Conservation (phyloP, 1,284 basidiomycete species). For the Termitomyces sp. region DNA sequence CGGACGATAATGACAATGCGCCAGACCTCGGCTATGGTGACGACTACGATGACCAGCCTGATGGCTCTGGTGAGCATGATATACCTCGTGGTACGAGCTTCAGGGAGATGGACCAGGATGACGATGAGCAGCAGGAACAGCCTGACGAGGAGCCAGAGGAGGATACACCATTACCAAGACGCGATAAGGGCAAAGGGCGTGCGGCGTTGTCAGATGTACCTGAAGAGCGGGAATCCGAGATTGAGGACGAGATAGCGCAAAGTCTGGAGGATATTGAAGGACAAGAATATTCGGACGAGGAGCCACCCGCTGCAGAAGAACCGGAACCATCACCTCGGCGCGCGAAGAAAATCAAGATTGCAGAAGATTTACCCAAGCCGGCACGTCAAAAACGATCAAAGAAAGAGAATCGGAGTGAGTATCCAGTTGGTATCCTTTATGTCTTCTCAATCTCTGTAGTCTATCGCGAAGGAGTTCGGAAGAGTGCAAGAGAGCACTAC, state of each 20-base stretch:
- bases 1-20: conserved; percentile 26
- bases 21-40: conserved; percentile 7
- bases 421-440: background rate
- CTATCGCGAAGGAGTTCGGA: conserved; percentile 60
- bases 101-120: conserved; percentile 42
- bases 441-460: conserved; percentile 3
- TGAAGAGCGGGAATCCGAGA: conserved; percentile 19
- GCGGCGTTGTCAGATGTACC: conserved; percentile 17
- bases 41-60: conserved; percentile 27
- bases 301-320: conserved; percentile 29
- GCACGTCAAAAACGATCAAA: conserved; percentile 22
- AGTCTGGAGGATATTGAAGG: conserved; percentile 37
- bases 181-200: conserved; percentile 22
- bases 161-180: conserved; percentile 18
- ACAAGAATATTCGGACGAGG: conserved; percentile 21
- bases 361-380: conserved; percentile 24
- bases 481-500: conserved; percentile 68
- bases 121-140: conserved; percentile 36
- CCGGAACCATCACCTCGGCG: conserved; percentile 28
- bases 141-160: conserved; percentile 22
- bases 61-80: conserved; percentile 25
- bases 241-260: conserved; percentile 54
- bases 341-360: conserved; percentile 31
- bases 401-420: conserved; percentile 38
- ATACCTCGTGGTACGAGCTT: conserved; percentile 41